These are phyloP conservation scores for Delitschia confertaspora DNA, from an alignment of 495 filamentous ascomycete species.

Conservation along the genomic window DNA sequence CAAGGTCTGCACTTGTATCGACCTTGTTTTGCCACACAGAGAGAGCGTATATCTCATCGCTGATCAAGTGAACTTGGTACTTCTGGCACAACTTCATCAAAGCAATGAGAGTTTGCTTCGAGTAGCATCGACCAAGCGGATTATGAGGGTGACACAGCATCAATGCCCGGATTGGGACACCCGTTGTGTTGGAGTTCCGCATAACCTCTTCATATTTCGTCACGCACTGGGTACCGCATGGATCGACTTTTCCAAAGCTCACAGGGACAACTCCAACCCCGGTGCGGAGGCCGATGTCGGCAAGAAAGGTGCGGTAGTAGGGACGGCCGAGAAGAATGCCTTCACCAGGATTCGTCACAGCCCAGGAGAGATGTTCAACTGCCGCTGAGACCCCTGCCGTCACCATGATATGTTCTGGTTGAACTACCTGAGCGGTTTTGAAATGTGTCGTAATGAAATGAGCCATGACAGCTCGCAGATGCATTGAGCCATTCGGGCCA, in stretches of 20 bases:
- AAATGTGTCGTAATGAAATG: constrained; percentile 3
- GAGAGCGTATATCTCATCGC: constrained; percentile 55
- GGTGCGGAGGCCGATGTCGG: constrained; percentile 14
- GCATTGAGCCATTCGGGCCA: constrained; percentile 21
- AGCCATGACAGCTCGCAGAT: constrained; percentile 18
- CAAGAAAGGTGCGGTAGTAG: constrained; percentile 22
- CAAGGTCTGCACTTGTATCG: not conserved
- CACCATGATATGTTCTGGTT: constrained; percentile 20
- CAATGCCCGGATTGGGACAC: constrained; percentile 27
- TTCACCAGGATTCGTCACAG: constrained; percentile 21
- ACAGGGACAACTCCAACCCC: constrained; percentile 18
- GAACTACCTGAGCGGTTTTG: not conserved
- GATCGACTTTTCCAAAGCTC: constrained; percentile 16
- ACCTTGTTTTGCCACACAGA: constrained; percentile 36
- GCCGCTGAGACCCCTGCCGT: constrained; percentile 16
- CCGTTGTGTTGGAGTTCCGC: constrained; percentile 7
- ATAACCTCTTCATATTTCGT: constrained; percentile 20
- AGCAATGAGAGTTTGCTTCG: constrained; percentile 38
- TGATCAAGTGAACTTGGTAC: constrained; percentile 49
- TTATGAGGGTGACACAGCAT: constrained; percentile 55
- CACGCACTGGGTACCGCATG: constrained; percentile 7
- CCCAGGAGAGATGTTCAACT: constrained; percentile 19
- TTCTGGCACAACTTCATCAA: constrained; percentile 46
- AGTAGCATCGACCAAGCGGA: constrained; percentile 51
- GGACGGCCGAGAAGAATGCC: constrained; percentile 26